These are phyloP conservation scores for Marasmius oreades DNA, from an alignment of 1,284 basidiomycete species.

Conservation along the genomic window DNA sequence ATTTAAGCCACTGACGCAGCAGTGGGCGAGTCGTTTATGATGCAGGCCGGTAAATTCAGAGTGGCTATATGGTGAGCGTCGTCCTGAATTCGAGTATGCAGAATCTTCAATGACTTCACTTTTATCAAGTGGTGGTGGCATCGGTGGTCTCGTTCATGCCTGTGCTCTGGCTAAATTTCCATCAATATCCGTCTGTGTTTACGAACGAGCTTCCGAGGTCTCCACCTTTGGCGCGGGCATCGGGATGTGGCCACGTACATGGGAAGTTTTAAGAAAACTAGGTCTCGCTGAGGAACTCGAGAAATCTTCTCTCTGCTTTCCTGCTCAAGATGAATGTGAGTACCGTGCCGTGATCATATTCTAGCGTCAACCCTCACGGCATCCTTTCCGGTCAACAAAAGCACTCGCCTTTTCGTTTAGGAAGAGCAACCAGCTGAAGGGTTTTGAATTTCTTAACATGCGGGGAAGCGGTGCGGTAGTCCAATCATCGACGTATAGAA, in stretches of 20 bases:
- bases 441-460: slow-evolving; percentile 19
- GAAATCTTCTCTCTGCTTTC: slow-evolving; percentile 21
- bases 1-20: neutral
- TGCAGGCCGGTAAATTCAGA: neutral
- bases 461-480: slow-evolving; percentile 16
- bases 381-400: slow-evolving; percentile 1
- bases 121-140: slow-evolving; percentile 27
- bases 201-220: slow-evolving; percentile 28
- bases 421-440: slow-evolving; percentile 22
- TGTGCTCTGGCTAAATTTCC: slow-evolving; percentile 23
- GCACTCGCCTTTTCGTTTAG: slow-evolving; percentile 21
- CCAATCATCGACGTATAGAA: neutral
- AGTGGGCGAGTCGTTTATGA: neutral
- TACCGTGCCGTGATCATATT: neutral
- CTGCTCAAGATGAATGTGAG: slow-evolving; percentile 16
- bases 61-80: slow-evolving; percentile 1
- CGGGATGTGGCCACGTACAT: slow-evolving; percentile 26
- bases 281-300: slow-evolving; percentile 24
- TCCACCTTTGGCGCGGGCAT: slow-evolving; percentile 32
- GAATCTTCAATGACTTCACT: neutral
- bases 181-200: slow-evolving; percentile 27
- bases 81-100: neutral
- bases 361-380: neutral
- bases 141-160: slow-evolving; percentile 28
- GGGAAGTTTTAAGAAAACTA: slow-evolving; percentile 25